A percentile compares a stretch with the other conserved stretches of the same genome.
Conservation (phyloP, 768 basidiomycete species). For the Serendipita sp. region DNA sequence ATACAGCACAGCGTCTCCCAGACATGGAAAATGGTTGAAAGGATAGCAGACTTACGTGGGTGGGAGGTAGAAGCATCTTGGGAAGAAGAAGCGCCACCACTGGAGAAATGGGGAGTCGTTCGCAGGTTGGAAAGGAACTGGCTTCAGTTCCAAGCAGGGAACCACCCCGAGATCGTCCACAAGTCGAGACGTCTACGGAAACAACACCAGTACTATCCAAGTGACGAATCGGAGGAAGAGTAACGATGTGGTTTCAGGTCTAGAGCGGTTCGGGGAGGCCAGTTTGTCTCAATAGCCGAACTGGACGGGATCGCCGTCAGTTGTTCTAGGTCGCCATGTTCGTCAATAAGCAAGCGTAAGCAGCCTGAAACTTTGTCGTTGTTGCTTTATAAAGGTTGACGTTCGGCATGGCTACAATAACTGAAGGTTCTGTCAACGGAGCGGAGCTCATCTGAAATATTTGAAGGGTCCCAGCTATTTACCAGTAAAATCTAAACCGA, state of each 20-base stretch:
- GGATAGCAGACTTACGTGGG: constrained; percentile 56
- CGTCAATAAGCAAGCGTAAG: too few species aligned
- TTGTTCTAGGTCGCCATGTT: too few species aligned
- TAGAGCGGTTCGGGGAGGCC: not conserved
- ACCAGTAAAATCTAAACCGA: too few species aligned
- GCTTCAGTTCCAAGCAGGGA: constrained; percentile 38
- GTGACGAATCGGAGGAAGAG: constrained; percentile 1
- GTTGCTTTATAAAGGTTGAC: too few species aligned
- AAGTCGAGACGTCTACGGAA: constrained; percentile 1
- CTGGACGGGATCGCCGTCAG: too few species aligned
- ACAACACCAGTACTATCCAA: constrained; percentile 2
- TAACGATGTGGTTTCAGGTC: not conserved
- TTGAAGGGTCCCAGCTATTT: too few species aligned
- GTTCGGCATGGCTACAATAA: too few species aligned
- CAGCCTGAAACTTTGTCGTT: too few species aligned
- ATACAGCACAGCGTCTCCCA: constrained; percentile 38
- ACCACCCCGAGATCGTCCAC: constrained; percentile 20
- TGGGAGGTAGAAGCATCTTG: constrained; percentile 60
- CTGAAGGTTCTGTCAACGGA: too few species aligned
- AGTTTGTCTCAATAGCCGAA: too few species aligned
- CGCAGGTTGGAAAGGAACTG: constrained; percentile 56
- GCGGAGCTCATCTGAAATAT: too few species aligned
- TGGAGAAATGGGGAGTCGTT: constrained; percentile 45
- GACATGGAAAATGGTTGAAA: constrained; percentile 64
- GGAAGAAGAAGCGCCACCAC: constrained; percentile 23